These are phyloP conservation scores for Tolypocladium paradoxum DNA, from an alignment of 2,329 filamentous ascomycete species.

Conservation along the genomic window DNA sequence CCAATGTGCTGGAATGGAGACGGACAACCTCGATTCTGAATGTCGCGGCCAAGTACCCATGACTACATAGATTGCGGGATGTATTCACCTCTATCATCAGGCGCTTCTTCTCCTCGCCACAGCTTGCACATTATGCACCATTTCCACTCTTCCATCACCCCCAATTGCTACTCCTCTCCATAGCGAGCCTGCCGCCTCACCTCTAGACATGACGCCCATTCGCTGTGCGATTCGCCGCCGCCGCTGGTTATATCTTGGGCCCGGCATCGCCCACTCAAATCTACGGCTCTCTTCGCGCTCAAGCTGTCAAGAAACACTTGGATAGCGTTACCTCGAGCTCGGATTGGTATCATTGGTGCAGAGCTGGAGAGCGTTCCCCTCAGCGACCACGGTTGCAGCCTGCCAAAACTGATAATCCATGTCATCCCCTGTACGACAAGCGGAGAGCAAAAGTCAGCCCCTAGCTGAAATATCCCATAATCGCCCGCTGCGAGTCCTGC, in stretches of 20 bases:
- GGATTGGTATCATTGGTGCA: not conserved
- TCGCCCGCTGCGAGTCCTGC: constrained; percentile 69
- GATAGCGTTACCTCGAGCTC: not conserved
- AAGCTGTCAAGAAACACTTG: not conserved
- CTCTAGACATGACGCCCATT: not conserved
- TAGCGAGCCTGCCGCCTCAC: not conserved
- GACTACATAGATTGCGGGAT: not conserved
- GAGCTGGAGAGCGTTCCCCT: not conserved
- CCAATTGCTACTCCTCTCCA: not conserved
- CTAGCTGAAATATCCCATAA: constrained; percentile 68
- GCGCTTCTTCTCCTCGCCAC: not conserved
- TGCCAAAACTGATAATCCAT: not conserved
- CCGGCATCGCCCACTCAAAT: not conserved
- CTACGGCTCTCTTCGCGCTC: not conserved
- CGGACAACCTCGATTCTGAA: not conserved
- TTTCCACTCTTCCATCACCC: not conserved
- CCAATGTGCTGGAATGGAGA: not conserved
- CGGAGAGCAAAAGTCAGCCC: constrained; percentile 1
- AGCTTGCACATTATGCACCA: not conserved
- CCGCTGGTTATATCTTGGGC: not conserved
- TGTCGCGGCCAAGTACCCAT: not conserved
- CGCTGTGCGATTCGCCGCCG: not conserved
- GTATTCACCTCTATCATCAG: not conserved
- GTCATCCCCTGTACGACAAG: not conserved
- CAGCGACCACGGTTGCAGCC: not conserved